phyloP scores from a whole-genome alignment of 75 land plant species.

The Cryptomeria japonica region DNA sequence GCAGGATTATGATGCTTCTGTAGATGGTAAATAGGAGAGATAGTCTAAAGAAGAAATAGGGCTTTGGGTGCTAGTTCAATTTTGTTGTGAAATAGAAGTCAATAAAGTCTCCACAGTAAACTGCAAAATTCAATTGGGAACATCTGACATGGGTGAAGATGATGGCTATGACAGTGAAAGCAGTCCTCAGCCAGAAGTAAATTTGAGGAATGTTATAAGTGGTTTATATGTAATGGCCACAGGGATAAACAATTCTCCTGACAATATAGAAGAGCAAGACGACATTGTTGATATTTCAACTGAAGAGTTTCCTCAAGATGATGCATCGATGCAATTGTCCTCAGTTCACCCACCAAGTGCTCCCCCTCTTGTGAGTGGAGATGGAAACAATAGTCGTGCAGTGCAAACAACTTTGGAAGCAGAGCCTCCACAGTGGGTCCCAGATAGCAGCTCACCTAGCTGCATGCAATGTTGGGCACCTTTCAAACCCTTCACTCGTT shows the following conservation, averaged over 20 bases:
- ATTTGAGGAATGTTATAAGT: constrained; percentile 59
- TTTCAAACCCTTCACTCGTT: constrained; percentile 66
- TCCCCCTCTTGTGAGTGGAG: constrained; percentile 64
- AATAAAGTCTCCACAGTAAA: not conserved
- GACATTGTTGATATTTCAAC: constrained; percentile 34
- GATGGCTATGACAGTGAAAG: not conserved
- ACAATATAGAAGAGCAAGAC: not conserved
- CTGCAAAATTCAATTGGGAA: not conserved
- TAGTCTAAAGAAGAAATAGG: not conserved
- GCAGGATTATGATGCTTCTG: not conserved
- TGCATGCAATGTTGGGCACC: constrained; percentile 77
- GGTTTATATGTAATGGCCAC: constrained; percentile 62
- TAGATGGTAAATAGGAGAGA: not conserved
- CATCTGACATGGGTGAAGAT: not conserved
- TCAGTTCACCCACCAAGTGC: constrained; percentile 86
- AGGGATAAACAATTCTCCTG: constrained; percentile 19
- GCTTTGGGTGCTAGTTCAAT: not conserved
- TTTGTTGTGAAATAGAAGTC: not conserved
- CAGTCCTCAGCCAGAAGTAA: constrained; percentile 39
- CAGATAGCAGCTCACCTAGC: constrained; percentile 58
- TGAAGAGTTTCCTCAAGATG: constrained; percentile 49
- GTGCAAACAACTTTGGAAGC: constrained; percentile 61
- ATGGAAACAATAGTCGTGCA: constrained; percentile 24
- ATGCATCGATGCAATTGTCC: constrained; percentile 35
- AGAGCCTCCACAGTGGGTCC: constrained; percentile 88